phyloP scores from a whole-genome alignment of 1,284 basidiomycete genomes.

The Porphyrellus sp. region DNA sequence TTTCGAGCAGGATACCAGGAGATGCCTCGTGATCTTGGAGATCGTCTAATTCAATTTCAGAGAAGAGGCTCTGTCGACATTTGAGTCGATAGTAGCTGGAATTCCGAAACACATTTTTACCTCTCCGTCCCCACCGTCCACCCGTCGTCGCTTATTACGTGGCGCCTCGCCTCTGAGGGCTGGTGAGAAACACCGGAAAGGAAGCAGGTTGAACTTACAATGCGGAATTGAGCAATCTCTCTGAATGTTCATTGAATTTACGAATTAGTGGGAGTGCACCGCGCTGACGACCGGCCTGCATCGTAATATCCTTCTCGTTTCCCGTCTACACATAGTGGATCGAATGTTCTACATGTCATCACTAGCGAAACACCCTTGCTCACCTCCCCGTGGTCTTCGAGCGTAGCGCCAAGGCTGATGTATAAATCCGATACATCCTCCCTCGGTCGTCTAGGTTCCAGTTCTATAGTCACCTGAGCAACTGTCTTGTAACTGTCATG shows the following conservation, averaged over 20 bases:
- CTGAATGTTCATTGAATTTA: constrained; percentile 97
- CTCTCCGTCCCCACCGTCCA: constrained; percentile 39
- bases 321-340: constrained; percentile 56
- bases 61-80: constrained; percentile 45
- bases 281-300: constrained; percentile 90
- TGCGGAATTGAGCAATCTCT: constrained; percentile 77
- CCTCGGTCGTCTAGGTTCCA: constrained; percentile 74
- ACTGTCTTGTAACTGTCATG: neutral
- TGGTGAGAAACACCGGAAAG: neutral
- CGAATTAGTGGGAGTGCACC: constrained; percentile 90
- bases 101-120: constrained; percentile 28
- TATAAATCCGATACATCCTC: constrained; percentile 73
- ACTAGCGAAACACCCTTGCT: constrained; percentile 1
- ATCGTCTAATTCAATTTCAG: constrained; percentile 85
- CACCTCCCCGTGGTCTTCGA: constrained; percentile 90
- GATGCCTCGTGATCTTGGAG: constrained; percentile 66
- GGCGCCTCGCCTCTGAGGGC: constrained; percentile 53
- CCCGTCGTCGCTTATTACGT: constrained; percentile 56
- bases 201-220: constrained; percentile 44
- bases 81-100: neutral
- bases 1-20: constrained; percentile 75
- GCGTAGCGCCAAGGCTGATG: constrained; percentile 84
- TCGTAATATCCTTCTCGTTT: constrained; percentile 87
- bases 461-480: constrained; percentile 44
- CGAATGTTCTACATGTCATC: neutral